phyloP scores from a whole-genome alignment of 1,139 yeast genomes.

The Kluyveromyces sp. region DNA sequence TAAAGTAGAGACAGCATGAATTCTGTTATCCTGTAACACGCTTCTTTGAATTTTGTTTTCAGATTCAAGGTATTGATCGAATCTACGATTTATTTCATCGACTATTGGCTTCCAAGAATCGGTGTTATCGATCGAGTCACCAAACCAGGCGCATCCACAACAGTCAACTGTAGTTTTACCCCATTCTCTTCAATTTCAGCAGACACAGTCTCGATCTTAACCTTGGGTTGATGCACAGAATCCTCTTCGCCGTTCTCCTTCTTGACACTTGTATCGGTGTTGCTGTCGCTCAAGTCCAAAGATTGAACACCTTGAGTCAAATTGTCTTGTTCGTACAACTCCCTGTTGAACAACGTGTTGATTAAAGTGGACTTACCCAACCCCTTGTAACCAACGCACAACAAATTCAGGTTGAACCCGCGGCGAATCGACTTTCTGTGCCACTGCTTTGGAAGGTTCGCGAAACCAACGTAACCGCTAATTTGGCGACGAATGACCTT shows the following conservation, averaged over 20 bases:
- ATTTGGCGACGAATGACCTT: slow-evolving; percentile 71
- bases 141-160: slow-evolving; percentile 91
- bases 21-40: slow-evolving; percentile 63
- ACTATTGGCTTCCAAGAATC: slow-evolving; percentile 93
- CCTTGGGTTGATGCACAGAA: slow-evolving; percentile 32
- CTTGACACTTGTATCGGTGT: slow-evolving; percentile 13
- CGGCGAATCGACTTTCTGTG: slow-evolving; percentile 89
- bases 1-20: slow-evolving; percentile 86
- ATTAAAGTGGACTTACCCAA: slow-evolving; percentile 90
- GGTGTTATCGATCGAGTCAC: slow-evolving; percentile 79
- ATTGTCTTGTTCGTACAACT: slow-evolving; percentile 39
- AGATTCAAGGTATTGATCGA: slow-evolving; percentile 79
- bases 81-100: slow-evolving; percentile 80
- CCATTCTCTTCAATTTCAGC: slow-evolving; percentile 89
- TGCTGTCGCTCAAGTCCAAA: slow-evolving; percentile 4
- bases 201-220: slow-evolving; percentile 58
- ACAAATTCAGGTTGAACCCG: slow-evolving; percentile 85
- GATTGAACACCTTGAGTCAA: slow-evolving; percentile 5
- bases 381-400: slow-evolving; percentile 90
- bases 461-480: slow-evolving; percentile 93
- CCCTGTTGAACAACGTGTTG: slow-evolving; percentile 81
- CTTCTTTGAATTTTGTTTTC: slow-evolving; percentile 83
- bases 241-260: slow-evolving; percentile 15
- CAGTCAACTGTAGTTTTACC: slow-evolving; percentile 75
- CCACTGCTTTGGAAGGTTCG: slow-evolving; percentile 98